Evolutionary conservation across 1,139 yeast genomes (phyloP), one percentile per base, ranked within the genome.

Genomic region (Candida neerlandica): DNA sequence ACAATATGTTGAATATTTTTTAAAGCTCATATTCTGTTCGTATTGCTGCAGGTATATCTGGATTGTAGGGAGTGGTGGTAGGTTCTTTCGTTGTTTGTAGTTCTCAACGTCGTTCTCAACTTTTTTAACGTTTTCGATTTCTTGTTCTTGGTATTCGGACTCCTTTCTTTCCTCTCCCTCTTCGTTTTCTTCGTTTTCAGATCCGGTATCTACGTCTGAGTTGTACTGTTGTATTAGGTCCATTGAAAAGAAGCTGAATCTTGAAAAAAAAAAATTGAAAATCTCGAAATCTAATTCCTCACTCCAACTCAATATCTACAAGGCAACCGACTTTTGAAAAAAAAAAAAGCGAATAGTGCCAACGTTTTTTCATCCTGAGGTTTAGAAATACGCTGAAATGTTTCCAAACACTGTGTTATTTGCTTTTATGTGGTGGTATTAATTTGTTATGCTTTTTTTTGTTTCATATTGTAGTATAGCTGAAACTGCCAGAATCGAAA

Each of bases 31-130:
- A n/a, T 48, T 45, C 39, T 49, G 48, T 41, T 49, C 47, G 30
- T 49, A 40, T 41, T 48, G 46, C 26, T 51, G 55, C 57, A 55
- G 58, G 35, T 44, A 55, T 12, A 54, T 49, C 21, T 39, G 43
- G 35, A 53, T 43, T 12, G 40, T 41, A 6, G 49, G 49, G 11
- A 48, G 50, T 5, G 45, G 44, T n/a, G 47, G 51, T 11, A 37
- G 47, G 32, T 11, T 41, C 23, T 11, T 21, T 11, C 19, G 18
- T 23, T 21, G 2, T 32, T 6, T 16, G 14, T n/a, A n/a, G n/a
- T 7, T 12, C 18, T 41, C 33, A 26, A 14, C 43, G 10, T 19
- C 12, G 43, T 12, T 30, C 23, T 37, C 30, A 4, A 6, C 37
- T 40, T 6, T n/a, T 15, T 3, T 14, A 5, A 4, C 29, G 5